phyloP scores from a whole-genome alignment of 352 stramenopile genomes.

The Thalassiosira mediterranea region DNA sequence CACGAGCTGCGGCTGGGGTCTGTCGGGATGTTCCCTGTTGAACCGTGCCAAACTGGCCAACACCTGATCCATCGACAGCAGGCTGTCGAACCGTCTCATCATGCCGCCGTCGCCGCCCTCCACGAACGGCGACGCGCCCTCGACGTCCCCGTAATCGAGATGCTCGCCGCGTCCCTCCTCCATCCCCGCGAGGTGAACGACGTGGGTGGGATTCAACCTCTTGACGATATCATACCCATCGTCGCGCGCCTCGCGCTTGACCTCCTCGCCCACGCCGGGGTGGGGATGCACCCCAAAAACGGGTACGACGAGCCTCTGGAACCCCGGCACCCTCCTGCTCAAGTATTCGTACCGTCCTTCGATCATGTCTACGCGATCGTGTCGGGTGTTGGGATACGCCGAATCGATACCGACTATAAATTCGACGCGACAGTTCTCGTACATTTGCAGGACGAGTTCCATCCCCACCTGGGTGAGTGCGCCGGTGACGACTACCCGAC shows the following conservation, averaged over 20 bases:
- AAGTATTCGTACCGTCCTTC: slow-evolving; percentile 47
- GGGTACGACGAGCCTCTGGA: slow-evolving; percentile 46
- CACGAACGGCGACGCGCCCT: slow-evolving; percentile 37
- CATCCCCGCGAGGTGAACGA: slow-evolving; percentile 55
- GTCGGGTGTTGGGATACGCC: slow-evolving; percentile 53
- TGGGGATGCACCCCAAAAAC: slow-evolving; percentile 54
- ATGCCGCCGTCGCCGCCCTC: slow-evolving; percentile 22
- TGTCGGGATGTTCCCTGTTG: neutral
- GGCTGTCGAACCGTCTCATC: slow-evolving; percentile 45
- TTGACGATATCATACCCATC: slow-evolving; percentile 43
- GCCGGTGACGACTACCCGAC: slow-evolving; percentile 64
- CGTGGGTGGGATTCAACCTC: slow-evolving; percentile 53
- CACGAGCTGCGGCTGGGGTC: slow-evolving; percentile 40
- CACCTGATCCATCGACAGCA: slow-evolving; percentile 63
- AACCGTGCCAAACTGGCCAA: slow-evolving; percentile 28
- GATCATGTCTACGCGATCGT: slow-evolving; percentile 46
- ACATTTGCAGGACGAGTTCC: slow-evolving; percentile 58
- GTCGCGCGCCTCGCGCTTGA: slow-evolving; percentile 23
- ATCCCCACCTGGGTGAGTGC: slow-evolving; percentile 63
- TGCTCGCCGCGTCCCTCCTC: slow-evolving; percentile 48
- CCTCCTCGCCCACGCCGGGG: slow-evolving; percentile 40
- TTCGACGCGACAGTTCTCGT: slow-evolving; percentile 60
- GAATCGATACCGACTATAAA: slow-evolving; percentile 67
- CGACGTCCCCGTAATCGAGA: slow-evolving; percentile 44
- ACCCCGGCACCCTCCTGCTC: slow-evolving; percentile 37